Evolutionary conservation across 768 basidiomycete genomes (phyloP).

Genomic region (Rossbeevera mucosa): DNA sequence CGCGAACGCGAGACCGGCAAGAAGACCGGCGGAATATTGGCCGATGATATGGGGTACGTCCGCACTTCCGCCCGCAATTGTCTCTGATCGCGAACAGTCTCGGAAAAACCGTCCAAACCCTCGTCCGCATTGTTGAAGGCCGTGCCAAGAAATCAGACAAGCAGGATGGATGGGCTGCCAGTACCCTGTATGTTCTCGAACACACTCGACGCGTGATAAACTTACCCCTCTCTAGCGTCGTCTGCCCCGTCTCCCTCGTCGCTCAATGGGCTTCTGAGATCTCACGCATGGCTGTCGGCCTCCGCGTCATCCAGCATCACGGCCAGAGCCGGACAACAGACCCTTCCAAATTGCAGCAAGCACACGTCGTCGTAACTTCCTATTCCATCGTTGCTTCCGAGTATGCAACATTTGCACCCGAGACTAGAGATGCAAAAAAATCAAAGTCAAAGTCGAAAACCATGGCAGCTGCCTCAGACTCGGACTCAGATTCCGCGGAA

Average conservation of each 20-base stretch:
- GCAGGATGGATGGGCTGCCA: conserved; percentile 63
- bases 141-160: conserved; percentile 64
- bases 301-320: conserved; percentile 80
- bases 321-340: conserved; percentile 71
- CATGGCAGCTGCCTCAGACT: conserved; percentile 24
- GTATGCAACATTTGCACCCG: conserved; percentile 47
- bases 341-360: conserved; percentile 44
- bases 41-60: conserved; percentile 83
- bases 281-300: conserved; percentile 57
- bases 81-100: conserved; percentile 41
- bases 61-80: background rate
- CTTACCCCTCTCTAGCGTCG: conserved; percentile 49
- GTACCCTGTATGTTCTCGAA: conserved; percentile 56
- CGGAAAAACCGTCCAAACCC: conserved; percentile 88
- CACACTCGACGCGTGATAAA: background rate
- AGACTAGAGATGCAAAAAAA: conserved; percentile 52
- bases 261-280: conserved; percentile 91
- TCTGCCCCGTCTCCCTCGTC: conserved; percentile 84
- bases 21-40: conserved; percentile 81
- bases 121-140: conserved; percentile 83
- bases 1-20: conserved; percentile 72
- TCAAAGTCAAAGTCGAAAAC: conserved; percentile 33
- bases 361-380: conserved; percentile 81
- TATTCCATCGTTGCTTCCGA: conserved; percentile 84
- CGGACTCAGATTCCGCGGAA: conserved; percentile 35